phyloP scores from a whole-genome alignment of 768 basidiomycete genomes.

The Suillus subluteus region DNA sequence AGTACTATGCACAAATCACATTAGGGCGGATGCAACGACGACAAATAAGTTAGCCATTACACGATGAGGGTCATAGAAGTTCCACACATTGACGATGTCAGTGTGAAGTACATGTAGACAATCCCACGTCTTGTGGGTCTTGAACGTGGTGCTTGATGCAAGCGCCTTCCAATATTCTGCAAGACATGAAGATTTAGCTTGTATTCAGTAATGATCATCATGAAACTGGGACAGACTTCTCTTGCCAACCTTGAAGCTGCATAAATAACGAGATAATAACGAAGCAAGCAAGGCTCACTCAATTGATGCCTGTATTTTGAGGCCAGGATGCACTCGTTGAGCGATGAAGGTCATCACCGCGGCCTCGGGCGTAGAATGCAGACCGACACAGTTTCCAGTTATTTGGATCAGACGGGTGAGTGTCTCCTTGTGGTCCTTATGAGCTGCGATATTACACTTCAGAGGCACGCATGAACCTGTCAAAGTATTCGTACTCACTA shows the following conservation, averaged over 20 bases:
- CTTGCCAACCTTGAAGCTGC: background rate
- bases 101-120: constrained; percentile 22
- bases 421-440: background rate
- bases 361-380: background rate
- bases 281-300: background rate
- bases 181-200: constrained; percentile 1
- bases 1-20: background rate
- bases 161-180: constrained; percentile 24
- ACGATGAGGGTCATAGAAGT: constrained; percentile 15
- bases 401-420: background rate
- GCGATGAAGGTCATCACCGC: constrained; percentile 8
- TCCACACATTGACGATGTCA: constrained; percentile 23
- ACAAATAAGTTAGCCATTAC: constrained; percentile 6
- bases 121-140: background rate
- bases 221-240: constrained; percentile 12
- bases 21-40: background rate
- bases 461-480: background rate
- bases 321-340: constrained; percentile 2
- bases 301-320: constrained; percentile 5
- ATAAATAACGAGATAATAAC: background rate
- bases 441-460: background rate
- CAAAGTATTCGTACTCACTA: background rate
- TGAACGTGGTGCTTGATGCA: constrained; percentile 16
- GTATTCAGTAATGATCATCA: background rate
- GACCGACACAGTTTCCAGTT: constrained; percentile 3